Evolutionary conservation across 164 flowering plant species (phyloP), one percentile per base, ranked within the genome.

Genomic region (Liquidambar formosana): DNA sequence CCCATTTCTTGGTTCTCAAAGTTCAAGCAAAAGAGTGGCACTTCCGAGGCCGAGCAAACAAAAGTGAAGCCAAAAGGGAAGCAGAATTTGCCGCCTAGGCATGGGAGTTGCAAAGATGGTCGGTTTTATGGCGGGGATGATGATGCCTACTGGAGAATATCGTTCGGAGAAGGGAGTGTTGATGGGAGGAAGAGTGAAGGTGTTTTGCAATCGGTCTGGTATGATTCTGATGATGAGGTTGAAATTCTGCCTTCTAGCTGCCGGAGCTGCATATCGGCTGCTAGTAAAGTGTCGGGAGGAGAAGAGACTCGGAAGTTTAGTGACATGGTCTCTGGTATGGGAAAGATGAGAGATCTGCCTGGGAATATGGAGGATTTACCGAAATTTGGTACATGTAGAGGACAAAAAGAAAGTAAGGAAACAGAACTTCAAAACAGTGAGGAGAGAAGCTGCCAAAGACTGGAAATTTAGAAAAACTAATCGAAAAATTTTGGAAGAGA

Each of bases 1-100:
- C 86, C 88, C 22, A 23, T 44, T 48, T 88, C 97, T 10, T 92
- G 95, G 97, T 46, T 88, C 57, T 80, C 89, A 2, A 87, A 73
- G 82, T 74, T 90, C 74, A 90, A 82, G 87, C 84, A 74, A 49
- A 82, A 72, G 80, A 65, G 76, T 27, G 52, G 14, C 57, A 77
- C 67, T 52, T 10, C 78, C 27, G 72, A 75, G 27, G 38, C 75
- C 11, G 66, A 47, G 23, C 71, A 77, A 14, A 63, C 68, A 21
- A 74, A 73, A 59, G 57, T 46, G 65, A 80, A 68, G 64, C 59
- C 38, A 22, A 77, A 80, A 53, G 66, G 18, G 57, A 74, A 66
- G 58, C 46, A 45, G 58, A 62, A 49, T 49, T 61, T 73, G 28
- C 49, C 58, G 22, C 54, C 71, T 0, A 9, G 27, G 23, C 72